Base-by-base conservation (phyloP, 78 protist genomes). In the Dictyostelium brefeldianum region DNA sequence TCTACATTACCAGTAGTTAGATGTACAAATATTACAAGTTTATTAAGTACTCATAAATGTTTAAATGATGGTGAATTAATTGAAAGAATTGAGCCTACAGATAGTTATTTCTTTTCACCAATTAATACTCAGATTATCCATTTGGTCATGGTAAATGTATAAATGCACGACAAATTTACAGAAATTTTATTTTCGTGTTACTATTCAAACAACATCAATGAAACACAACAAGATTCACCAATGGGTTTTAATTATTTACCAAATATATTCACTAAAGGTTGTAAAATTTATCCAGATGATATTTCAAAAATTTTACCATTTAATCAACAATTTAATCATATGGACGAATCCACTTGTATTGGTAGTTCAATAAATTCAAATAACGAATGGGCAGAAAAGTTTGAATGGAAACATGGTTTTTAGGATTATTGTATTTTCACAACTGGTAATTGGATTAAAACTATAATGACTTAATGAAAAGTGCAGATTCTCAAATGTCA, bases 51-150 rank as follows among this genome's bases (percentile, higher is more conserved):
- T n/a, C 92, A 85, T 22, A 12, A 57, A 25, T 85, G 92, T 77
- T 18, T 85, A 20, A 48, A 43, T 29, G 92, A 85, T 54, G 92
- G 92, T 41, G 65, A 57, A 15, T n/a, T 51, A 20, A 17, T 85
- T 10, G 20, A 5, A 7, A 74, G 56, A 11, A 25, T 54, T 1
- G 69, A 36, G n/a, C 73, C 81, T 25, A 73, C 91, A 41, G 91
- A 83, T 27, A 20, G 14, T n/a, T 83, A 73, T 65, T 83, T 53
- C 25, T 83, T 83, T 36, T 18, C 20, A 6, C 69, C 31, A 22
- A 75, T 20, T 41, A 83, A 83, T 54, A 46, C 41, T 8, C 11
- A 25, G 27, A 18, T 3, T 53, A 78, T 54, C 83, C 69, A 25
- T 29, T n/a, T 5, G 27, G 31, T 25, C 17, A 11, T 15, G 83